phyloP scores from a whole-genome alignment of 495 filamentous ascomycete genomes.

The Xylaria scruposa region DNA sequence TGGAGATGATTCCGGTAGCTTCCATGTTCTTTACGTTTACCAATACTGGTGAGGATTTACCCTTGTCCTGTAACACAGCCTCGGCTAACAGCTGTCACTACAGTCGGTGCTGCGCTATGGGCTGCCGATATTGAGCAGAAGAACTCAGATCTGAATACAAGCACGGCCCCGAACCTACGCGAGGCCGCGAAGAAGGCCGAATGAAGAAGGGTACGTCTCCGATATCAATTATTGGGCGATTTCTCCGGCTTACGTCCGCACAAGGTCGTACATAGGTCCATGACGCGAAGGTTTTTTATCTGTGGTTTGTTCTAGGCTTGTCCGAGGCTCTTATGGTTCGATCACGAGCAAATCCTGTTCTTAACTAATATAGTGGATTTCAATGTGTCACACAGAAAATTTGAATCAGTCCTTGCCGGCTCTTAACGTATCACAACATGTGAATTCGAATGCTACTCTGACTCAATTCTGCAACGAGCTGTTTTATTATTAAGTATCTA shows the following conservation, averaged over 20 bases:
- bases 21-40: conserved; percentile 90
- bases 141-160: conserved; percentile 52
- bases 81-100: conserved; percentile 33
- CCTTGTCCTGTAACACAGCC: neutral
- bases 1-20: conserved; percentile 84
- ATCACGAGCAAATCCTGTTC: neutral
- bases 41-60: conserved; percentile 67
- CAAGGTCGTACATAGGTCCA: neutral
- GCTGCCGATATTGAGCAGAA: conserved; percentile 86
- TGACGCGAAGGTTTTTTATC: neutral
- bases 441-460: neutral
- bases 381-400: neutral
- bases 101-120: conserved; percentile 89
- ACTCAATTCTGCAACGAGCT: neutral
- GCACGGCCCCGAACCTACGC: conserved; percentile 60
- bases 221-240: conserved; percentile 35
- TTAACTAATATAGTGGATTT: neutral
- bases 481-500: conserved; percentile 8
- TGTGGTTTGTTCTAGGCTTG: neutral
- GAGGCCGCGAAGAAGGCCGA: conserved; percentile 63
- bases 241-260: neutral
- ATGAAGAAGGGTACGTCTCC: conserved; percentile 40
- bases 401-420: neutral
- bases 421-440: neutral
- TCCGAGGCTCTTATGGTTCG: conserved; percentile 1